Evolutionary conservation across 805 yeast genomes (phyloP).

Genomic region (Saccharomycopsis olivae): DNA sequence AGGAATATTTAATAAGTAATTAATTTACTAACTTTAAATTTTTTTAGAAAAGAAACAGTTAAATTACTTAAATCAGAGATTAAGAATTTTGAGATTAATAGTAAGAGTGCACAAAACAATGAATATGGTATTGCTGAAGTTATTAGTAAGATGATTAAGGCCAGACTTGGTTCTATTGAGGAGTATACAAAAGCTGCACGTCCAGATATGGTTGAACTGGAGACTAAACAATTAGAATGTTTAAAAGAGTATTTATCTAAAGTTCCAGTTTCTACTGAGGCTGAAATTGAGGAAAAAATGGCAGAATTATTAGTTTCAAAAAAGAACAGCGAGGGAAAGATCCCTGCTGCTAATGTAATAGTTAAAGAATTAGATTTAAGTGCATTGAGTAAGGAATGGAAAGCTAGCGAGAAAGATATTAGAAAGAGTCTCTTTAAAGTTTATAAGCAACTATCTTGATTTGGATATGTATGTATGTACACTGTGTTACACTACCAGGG

Average conservation of each 20-base stretch:
- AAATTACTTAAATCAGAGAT: slow-evolving; percentile 32
- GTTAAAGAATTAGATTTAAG: neutral
- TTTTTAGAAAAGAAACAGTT: slow-evolving; percentile 34
- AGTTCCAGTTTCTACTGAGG: neutral
- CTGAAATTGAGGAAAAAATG: neutral
- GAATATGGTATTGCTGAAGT: slow-evolving; percentile 29
- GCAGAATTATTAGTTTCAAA: neutral
- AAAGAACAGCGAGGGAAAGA: neutral
- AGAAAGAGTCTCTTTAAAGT: neutral
- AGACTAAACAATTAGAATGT: slow-evolving; percentile 34
- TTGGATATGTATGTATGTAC: neutral
- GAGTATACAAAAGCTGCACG: slow-evolving; percentile 38
- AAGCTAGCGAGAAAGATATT: neutral
- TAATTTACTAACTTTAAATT: neutral
- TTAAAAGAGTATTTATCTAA: slow-evolving; percentile 29
- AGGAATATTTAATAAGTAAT: no score
- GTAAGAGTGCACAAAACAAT: slow-evolving; percentile 24
- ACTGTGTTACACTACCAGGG: no score
- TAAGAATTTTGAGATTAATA: slow-evolving; percentile 35
- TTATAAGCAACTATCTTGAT: neutral
- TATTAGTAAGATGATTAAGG: slow-evolving; percentile 35
- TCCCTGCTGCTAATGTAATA: neutral
- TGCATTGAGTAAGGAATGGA: neutral
- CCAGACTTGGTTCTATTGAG: slow-evolving; percentile 38
- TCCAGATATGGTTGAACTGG: slow-evolving; percentile 44